Conservation (phyloP, 768 basidiomycete species). For the Sistotremastrum suecicum region DNA sequence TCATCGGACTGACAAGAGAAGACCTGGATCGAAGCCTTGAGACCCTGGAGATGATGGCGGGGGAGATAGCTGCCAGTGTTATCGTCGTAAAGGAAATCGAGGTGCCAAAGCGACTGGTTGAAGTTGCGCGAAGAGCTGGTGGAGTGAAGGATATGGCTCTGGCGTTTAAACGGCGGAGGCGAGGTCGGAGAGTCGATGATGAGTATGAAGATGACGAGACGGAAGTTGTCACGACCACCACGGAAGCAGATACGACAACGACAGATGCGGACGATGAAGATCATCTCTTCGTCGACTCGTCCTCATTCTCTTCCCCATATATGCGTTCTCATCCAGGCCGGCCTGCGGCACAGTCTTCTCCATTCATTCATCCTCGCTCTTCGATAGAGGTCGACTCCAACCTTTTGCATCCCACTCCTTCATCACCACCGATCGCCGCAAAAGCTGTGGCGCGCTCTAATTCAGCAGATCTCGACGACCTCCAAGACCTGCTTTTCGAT, state of each 20-base stretch:
- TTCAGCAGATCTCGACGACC: too few species aligned
- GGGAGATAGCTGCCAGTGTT: slow-evolving; percentile 85
- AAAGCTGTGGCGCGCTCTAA: slow-evolving; percentile 3
- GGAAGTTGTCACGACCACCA: slow-evolving; percentile 14
- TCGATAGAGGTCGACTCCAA: too few species aligned
- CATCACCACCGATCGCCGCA: slow-evolving; percentile 26
- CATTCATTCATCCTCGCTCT: neutral
- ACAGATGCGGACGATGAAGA: slow-evolving; percentile 3
- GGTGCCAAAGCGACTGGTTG: slow-evolving; percentile 30
- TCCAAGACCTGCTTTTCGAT: slow-evolving; percentile 18
- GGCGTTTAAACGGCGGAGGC: neutral
- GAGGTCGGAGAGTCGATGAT: slow-evolving; percentile 13
- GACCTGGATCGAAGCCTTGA: slow-evolving; percentile 74
- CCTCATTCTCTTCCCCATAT: neutral
- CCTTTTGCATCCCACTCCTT: slow-evolving; percentile 6
- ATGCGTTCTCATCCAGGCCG: slow-evolving; percentile 4
- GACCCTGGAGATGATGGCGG: slow-evolving; percentile 88
- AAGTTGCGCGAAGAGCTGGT: neutral
- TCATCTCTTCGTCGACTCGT: neutral
- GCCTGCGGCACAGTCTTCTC: slow-evolving; percentile 3
- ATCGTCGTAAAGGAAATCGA: slow-evolving; percentile 84
- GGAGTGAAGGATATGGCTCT: neutral
- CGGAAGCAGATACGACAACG: slow-evolving; percentile 17
- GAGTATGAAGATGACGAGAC: slow-evolving; percentile 1
- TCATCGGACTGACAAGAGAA: slow-evolving; percentile 59